Evolutionary conservation across 2,329 filamentous ascomycete genomes (phyloP).

Genomic region (Aspergillus sp.): DNA sequence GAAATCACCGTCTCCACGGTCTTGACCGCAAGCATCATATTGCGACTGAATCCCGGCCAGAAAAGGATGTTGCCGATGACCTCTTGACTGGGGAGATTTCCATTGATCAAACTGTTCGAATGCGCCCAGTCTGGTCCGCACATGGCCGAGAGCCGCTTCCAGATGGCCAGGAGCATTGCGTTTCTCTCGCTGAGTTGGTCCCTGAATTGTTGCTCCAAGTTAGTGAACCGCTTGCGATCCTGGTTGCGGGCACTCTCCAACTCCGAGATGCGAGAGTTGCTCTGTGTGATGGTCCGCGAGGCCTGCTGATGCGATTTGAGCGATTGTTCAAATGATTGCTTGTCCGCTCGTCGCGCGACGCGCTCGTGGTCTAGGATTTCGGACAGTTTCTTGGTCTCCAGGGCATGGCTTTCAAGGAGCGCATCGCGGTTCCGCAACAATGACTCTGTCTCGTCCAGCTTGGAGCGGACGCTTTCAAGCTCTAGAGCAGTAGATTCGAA

Average conservation of each 20-base stretch:
- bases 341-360: constrained; percentile 78
- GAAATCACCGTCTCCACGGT: constrained; percentile 78
- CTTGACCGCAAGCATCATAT: constrained; percentile 82
- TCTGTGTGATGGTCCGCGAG: constrained; percentile 78
- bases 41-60: constrained; percentile 80
- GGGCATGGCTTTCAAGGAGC: constrained; percentile 80
- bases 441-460: constrained; percentile 85
- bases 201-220: constrained; percentile 75
- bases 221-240: constrained; percentile 73
- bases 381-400: constrained; percentile 80
- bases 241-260: constrained; percentile 76
- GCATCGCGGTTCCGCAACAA: constrained; percentile 86
- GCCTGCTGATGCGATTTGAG: constrained; percentile 86
- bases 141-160: constrained; percentile 81
- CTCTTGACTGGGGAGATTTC: constrained; percentile 80
- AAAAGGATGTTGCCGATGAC: constrained; percentile 78
- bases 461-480: constrained; percentile 73
- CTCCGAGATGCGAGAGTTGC: constrained; percentile 80
- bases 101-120: constrained; percentile 83
- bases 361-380: constrained; percentile 92
- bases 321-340: constrained; percentile 81
- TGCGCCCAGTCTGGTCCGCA: constrained; percentile 93
- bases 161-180: constrained; percentile 79
- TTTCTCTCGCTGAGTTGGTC: constrained; percentile 91
- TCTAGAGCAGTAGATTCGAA: constrained; percentile 81